Evolutionary conservation across 2,329 filamentous ascomycete genomes (phyloP).

Genomic region (Cladophialophora immunda): DNA sequence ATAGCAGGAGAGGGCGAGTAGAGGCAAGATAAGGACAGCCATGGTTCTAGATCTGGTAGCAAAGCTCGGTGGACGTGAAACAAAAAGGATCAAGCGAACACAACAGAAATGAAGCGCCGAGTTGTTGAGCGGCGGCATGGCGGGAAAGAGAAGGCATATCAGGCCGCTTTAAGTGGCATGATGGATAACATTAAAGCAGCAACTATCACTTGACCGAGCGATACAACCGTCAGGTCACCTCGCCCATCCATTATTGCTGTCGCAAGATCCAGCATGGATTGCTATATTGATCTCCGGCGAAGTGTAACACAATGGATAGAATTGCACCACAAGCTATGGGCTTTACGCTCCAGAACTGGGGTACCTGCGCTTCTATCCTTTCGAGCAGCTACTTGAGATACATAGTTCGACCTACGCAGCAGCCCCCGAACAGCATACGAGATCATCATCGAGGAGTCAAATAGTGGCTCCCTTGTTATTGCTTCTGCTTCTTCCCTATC

Average conservation of each 20-base stretch:
- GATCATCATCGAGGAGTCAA: background rate
- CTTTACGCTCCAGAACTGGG: no score
- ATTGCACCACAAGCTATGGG: no score
- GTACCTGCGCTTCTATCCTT: no score
- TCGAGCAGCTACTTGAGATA: no score
- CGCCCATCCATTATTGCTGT: no score
- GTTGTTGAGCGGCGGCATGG: background rate
- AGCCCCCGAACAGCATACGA: no score
- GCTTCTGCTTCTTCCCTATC: background rate
- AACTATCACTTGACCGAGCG: no score
- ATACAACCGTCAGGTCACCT: no score
- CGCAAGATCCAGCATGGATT: no score
- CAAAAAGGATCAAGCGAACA: background rate
- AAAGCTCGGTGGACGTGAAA: background rate
- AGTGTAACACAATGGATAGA: no score
- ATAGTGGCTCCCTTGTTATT: background rate
- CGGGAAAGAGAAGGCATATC: background rate
- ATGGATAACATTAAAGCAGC: background rate
- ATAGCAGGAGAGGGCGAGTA: slow-evolving; percentile 2
- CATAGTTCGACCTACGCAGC: no score
- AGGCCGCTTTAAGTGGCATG: background rate
- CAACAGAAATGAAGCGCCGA: slow-evolving; percentile 1
- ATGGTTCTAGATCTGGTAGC: background rate
- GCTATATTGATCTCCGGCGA: no score
- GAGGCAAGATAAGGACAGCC: background rate